Conservation (phyloP, 495 filamentous ascomycete species). For the Penicillium alfredii region DNA sequence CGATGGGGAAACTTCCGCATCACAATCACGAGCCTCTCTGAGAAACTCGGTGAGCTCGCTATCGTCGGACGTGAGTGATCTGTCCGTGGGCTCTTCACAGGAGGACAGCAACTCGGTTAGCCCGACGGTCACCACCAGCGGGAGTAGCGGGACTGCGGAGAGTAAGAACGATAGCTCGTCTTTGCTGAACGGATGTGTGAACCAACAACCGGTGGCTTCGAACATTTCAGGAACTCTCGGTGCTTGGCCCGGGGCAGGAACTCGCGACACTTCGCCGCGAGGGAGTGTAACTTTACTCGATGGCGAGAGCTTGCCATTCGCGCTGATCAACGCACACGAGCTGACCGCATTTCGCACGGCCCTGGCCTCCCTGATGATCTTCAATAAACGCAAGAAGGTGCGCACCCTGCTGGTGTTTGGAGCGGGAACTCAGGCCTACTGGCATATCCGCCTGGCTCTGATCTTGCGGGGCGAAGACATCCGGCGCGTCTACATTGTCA, state of each 20-base stretch:
- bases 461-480: constrained; percentile 66
- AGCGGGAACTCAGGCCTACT: constrained; percentile 85
- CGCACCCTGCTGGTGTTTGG: constrained; percentile 79
- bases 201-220: constrained; percentile 27
- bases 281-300: constrained; percentile 74
- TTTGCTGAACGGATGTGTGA: constrained; percentile 30
- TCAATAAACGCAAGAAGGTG: constrained; percentile 62
- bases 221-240: constrained; percentile 29
- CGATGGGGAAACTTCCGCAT: constrained; percentile 13
- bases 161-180: constrained; percentile 22
- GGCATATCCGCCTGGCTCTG: constrained; percentile 82
- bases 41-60: constrained; percentile 34
- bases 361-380: constrained; percentile 67
- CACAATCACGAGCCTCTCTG: constrained; percentile 10
- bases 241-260: constrained; percentile 36
- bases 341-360: constrained; percentile 93
- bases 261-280: constrained; percentile 57
- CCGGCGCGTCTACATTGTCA: constrained; percentile 72
- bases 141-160: constrained; percentile 27
- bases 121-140: constrained; percentile 18
- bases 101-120: constrained; percentile 22
- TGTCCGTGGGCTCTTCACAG: constrained; percentile 32
- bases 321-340: constrained; percentile 76
- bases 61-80: constrained; percentile 36
- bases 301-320: constrained; percentile 61